A percentile compares a stretch with the other conserved stretches of the same genome.
Conservation (phyloP, 148 eudicot species). For the Diospyros kaki region DNA sequence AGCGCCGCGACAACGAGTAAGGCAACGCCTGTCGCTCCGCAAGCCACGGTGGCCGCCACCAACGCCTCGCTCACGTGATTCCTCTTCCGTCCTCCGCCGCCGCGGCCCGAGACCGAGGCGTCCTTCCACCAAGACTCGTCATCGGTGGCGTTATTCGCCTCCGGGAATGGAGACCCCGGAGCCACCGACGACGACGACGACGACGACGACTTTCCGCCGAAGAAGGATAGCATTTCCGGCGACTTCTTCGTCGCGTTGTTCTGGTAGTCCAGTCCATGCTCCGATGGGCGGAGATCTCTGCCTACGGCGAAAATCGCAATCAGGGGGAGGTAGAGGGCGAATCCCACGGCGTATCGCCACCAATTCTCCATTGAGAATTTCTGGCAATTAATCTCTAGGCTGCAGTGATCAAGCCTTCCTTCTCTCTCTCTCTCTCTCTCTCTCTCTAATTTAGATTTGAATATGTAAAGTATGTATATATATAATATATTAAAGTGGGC, state of each 20-base stretch:
- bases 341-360: not conserved
- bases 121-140: not conserved
- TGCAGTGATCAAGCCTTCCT: not conserved
- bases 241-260: not conserved
- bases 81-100: not conserved
- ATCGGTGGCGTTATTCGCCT: constrained; percentile 6
- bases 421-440: not conserved
- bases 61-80: not conserved
- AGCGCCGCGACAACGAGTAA: not conserved
- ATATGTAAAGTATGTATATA: too few relatives aligned
- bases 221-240: not conserved
- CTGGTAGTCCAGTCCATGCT: constrained; percentile 2
- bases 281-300: constrained; percentile 4
- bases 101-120: not conserved
- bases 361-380: not conserved
- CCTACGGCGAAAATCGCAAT: not conserved
- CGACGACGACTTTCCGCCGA: not conserved
- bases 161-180: not conserved
- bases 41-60: not conserved
- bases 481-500: too few relatives aligned
- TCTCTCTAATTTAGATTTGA: too few relatives aligned
- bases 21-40: not conserved
- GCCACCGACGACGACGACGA: not conserved
- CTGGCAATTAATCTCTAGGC: too few relatives aligned
- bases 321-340: not conserved